Evolutionary conservation across 2,329 filamentous ascomycete species (phyloP).

Genomic region (Aspergillus flavus): DNA sequence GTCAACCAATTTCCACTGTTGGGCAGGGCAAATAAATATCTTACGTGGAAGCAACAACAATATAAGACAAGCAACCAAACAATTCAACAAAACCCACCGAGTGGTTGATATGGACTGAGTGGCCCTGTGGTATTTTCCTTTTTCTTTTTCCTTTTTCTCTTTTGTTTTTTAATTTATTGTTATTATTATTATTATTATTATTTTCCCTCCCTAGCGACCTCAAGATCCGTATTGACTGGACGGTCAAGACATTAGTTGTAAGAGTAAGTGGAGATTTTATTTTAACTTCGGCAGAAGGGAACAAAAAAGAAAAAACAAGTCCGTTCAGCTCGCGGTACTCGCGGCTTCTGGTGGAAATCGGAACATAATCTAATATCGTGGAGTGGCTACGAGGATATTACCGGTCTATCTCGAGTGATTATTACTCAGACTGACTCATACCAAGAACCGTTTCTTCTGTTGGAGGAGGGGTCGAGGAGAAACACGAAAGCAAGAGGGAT

Average conservation of each 20-base stretch:
- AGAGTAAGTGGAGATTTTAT: background rate
- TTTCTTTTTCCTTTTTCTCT: too few relatives aligned
- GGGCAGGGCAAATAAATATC: background rate
- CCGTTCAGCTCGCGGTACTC: background rate
- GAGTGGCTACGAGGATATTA: background rate
- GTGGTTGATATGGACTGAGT: background rate
- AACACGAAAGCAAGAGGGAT: background rate
- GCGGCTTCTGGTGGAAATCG: background rate
- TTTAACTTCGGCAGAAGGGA: constrained; percentile 3
- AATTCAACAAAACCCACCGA: background rate
- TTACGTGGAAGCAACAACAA: background rate
- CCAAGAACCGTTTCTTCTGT: background rate
- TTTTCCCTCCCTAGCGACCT: background rate
- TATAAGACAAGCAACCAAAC: background rate
- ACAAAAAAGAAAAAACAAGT: background rate
- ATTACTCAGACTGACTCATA: constrained; percentile 8
- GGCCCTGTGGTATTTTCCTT: background rate
- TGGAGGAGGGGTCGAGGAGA: background rate
- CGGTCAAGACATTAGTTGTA: background rate
- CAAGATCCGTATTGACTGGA: background rate
- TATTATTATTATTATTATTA: too few relatives aligned
- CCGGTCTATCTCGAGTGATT: background rate
- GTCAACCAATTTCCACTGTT: background rate
- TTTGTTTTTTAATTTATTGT: too few relatives aligned
- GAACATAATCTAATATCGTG: background rate